Evolutionary conservation across 2,329 filamentous ascomycete species (phyloP), one percentile per base, ranked within the genome.

Genomic region (Fusarium sp.): DNA sequence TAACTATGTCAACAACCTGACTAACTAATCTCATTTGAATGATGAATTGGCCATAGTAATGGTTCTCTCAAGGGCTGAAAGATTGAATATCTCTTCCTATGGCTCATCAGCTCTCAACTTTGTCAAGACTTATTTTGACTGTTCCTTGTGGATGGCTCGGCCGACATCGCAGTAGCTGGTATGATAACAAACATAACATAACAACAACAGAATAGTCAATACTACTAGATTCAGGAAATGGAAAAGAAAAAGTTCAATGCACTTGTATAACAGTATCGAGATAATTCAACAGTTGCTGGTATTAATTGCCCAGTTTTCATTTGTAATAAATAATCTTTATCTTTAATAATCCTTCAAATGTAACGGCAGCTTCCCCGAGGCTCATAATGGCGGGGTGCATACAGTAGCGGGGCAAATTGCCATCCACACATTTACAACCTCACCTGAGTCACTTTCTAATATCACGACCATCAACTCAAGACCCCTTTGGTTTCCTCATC

Each of bases 371-470:
- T 31, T 46, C 44, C 33, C 43, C 49, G 26, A 54, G 43, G 51
- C 39, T 67, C 49, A 57, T 45, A 66, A 70, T 72, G 71, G 71
- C 66, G 69, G 70, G 67, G 66, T 73, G 66, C 68, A 68, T 68
- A 63, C 70, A 52, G 36, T 42, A 55, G 69, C 71, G 71, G 71
- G 71, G 70, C 64, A 62, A 39, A 36, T 31, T 14, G 45, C 53
- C 45, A 43, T 46, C 26, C 47, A 40, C 26, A 9, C 13, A 43
- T 24, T 17, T 44, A 50, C 28, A 61, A 57, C 55, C 45, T 59
- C 54, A 53, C 34, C 46, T 62, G 65, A 69, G 57, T 68, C 68
- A 68, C 51, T 51, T 49, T 57, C 26, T 55, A 26, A 26, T 14
- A 51, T 50, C 54, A 46, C 64, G 24, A 39, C 44, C 17, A 33